phyloP scores from a whole-genome alignment of 2,329 filamentous ascomycete species.

The Knoxdaviesia capensis region DNA sequence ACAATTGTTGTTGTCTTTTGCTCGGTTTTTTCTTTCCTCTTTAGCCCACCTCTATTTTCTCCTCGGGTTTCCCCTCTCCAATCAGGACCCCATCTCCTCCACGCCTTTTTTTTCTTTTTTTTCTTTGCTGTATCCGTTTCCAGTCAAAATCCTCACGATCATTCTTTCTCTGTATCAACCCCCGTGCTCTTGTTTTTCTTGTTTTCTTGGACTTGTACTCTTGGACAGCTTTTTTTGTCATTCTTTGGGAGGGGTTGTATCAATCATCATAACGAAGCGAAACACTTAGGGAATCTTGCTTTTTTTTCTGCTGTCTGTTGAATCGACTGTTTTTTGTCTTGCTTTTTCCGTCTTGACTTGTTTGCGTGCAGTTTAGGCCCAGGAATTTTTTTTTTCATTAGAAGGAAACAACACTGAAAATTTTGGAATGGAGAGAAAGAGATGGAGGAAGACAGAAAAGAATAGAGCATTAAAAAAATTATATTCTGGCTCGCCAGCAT shows the following conservation, averaged over 20 bases:
- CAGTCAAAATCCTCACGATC: background rate
- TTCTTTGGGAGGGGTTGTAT: too few species aligned
- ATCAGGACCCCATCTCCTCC: background rate
- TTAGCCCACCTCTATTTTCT: background rate
- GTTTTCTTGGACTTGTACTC: constrained; percentile 1
- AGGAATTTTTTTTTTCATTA: too few species aligned
- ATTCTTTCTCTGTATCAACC: too few species aligned
- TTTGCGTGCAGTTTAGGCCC: background rate
- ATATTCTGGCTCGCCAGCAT: too few species aligned
- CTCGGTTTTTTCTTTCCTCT: background rate
- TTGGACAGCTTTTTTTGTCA: background rate
- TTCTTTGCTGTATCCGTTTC: constrained; percentile 1
- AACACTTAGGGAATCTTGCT: too few species aligned
- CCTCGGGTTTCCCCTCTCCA: background rate
- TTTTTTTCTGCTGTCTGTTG: too few species aligned
- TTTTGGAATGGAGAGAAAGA: too few species aligned
- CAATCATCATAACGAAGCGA: too few species aligned
- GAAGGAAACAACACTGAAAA: too few species aligned
- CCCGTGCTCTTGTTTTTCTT: background rate
- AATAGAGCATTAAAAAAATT: too few species aligned
- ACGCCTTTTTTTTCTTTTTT: background rate
- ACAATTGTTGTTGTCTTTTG: background rate
- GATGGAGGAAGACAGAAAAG: too few species aligned
- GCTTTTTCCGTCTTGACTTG: background rate
- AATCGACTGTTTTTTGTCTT: background rate